Evolutionary conservation across 2,329 filamentous ascomycete genomes (phyloP).

Genomic region (Drechslerella coelobrocha): DNA sequence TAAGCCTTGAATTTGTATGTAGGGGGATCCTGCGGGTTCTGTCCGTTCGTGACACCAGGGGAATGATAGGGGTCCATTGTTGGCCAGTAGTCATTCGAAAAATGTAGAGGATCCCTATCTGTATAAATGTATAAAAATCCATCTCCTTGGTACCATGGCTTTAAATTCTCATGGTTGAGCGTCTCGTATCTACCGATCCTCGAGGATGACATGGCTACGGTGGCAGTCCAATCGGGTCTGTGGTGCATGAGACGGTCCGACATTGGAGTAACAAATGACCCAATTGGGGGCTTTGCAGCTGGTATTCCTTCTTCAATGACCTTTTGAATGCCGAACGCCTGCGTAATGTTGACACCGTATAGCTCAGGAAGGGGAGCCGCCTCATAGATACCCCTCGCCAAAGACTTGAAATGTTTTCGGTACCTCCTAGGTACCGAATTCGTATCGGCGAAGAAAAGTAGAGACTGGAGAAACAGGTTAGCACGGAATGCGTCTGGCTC

Average conservation of each 20-base stretch:
- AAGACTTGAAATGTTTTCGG: constrained; percentile 32
- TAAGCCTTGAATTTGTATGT: constrained; percentile 46
- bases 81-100: constrained; percentile 50
- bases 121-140: constrained; percentile 51
- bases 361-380: constrained; percentile 38
- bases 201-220: constrained; percentile 49
- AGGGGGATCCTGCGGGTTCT: constrained; percentile 35
- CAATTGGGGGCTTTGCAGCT: constrained; percentile 14
- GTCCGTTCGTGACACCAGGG: constrained; percentile 50
- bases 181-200: constrained; percentile 48
- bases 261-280: constrained; percentile 44
- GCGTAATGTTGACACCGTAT: constrained; percentile 42
- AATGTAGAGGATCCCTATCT: constrained; percentile 48
- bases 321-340: constrained; percentile 39
- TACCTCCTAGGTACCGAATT: constrained; percentile 29
- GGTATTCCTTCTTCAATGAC: constrained; percentile 34
- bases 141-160: constrained; percentile 50
- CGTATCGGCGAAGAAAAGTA: constrained; percentile 42
- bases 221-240: constrained; percentile 37
- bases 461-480: constrained; percentile 38
- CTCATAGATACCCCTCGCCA: constrained; percentile 40
- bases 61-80: constrained; percentile 52
- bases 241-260: constrained; percentile 50
- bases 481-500: constrained; percentile 39
- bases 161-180: constrained; percentile 48